Evolutionary conservation across 768 basidiomycete species (phyloP).

Genomic region (Tricholoma saponaceum): DNA sequence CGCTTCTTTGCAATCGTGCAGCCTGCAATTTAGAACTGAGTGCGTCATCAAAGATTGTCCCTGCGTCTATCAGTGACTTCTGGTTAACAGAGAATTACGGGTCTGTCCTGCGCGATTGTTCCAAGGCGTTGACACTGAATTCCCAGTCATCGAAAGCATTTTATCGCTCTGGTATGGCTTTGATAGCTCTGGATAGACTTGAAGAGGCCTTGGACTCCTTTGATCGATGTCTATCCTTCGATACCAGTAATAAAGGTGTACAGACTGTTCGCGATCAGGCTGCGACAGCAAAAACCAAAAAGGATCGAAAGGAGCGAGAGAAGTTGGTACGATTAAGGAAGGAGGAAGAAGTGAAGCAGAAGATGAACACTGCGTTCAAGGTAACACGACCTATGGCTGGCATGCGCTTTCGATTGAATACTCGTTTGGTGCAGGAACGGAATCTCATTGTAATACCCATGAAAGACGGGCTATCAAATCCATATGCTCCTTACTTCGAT

Average conservation of each 20-base stretch:
- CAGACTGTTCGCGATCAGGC: constrained; percentile 44
- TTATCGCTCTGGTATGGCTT: constrained; percentile 79
- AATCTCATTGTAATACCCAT: constrained; percentile 59
- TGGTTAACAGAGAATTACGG: constrained; percentile 77
- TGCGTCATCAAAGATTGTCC: constrained; percentile 32
- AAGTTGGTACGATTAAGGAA: constrained; percentile 43
- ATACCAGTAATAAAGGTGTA: constrained; percentile 53
- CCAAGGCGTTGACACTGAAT: constrained; percentile 62
- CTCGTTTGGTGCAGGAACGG: constrained; percentile 51
- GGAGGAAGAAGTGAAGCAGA: constrained; percentile 48
- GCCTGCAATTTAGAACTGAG: constrained; percentile 90
- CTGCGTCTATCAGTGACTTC: not conserved
- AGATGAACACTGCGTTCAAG: constrained; percentile 56
- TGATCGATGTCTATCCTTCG: constrained; percentile 57
- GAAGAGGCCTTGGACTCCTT: constrained; percentile 87
- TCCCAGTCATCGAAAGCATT: constrained; percentile 73
- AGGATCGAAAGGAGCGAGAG: constrained; percentile 48
- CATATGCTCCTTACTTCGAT: constrained; percentile 64
- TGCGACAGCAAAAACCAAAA: constrained; percentile 40
- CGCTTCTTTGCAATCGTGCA: constrained; percentile 83
- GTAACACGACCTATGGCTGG: constrained; percentile 32
- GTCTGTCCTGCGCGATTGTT: constrained; percentile 81
- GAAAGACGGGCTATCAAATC: constrained; percentile 48
- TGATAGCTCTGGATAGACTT: constrained; percentile 66
- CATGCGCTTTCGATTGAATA: constrained; percentile 2